phyloP scores from a whole-genome alignment of 257 asterid species.

The Solanum tarapatanum region DNA sequence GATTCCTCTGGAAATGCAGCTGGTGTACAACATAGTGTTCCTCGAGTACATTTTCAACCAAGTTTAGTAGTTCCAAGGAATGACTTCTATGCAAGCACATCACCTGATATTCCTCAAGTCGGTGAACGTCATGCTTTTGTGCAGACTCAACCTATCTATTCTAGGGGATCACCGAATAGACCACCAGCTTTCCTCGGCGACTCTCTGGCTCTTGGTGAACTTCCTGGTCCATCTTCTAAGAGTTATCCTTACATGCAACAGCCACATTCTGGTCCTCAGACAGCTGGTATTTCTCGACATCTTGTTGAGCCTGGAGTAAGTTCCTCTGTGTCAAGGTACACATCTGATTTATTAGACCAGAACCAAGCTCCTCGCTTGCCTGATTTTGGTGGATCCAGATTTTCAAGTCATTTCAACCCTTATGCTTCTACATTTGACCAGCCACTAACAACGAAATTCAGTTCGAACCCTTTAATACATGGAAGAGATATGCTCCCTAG shows the following conservation, averaged over 20 bases:
- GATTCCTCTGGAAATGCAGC: conserved; percentile 3
- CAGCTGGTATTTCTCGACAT: conserved; percentile 20
- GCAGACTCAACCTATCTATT: conserved; percentile 21
- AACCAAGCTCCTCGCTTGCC: conserved; percentile 27
- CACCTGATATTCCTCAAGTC: conserved; percentile 21
- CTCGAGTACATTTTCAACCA: conserved; percentile 35
- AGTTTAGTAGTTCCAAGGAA: conserved; percentile 24
- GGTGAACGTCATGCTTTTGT: conserved; percentile 31
- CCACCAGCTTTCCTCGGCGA: conserved; percentile 25
- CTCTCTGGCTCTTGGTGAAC: conserved; percentile 28
- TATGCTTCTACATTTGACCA: conserved; percentile 60
- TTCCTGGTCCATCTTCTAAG: conserved; percentile 14
- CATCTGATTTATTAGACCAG: conserved; percentile 35
- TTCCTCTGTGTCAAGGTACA: conserved; percentile 29
- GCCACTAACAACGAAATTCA: conserved; percentile 41
- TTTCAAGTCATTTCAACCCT: conserved; percentile 49
- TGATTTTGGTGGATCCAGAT: conserved; percentile 35
- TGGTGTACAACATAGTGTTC: conserved; percentile 20
- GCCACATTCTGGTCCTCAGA: conserved; percentile 26
- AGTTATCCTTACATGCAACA: conserved; percentile 23
- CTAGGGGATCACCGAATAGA: conserved; percentile 27
- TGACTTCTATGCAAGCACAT: conserved; percentile 32
- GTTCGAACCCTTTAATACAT: conserved; percentile 28
- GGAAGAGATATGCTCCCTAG: conserved; percentile 26
- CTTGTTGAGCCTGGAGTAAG: conserved; percentile 23